Evolutionary conservation across 2,329 filamentous ascomycete species (phyloP), one percentile per base, ranked within the genome.

Genomic region (Raffaelea ambrosiae): DNA sequence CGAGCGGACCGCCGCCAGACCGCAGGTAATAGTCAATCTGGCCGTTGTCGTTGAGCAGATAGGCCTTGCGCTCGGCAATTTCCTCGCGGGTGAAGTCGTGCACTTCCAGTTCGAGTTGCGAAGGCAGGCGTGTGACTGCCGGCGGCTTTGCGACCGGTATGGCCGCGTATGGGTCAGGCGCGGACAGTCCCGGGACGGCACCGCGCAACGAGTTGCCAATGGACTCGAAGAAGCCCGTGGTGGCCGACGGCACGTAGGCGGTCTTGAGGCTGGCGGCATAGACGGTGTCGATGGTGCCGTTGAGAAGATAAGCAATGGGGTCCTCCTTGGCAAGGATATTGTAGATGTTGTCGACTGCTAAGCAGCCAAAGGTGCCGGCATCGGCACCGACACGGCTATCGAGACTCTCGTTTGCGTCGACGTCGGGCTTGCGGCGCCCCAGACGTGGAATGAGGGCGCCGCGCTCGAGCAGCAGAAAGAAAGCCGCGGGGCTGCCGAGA

Each of bases 261-360:
- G 77, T 76, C 64, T 84, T 89, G 40, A 98, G 73, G 44, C 81
- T 81, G 8, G 81, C 73, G 0, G 90, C 84, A 57, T 95, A 95
- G 20, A 75, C 72, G 4, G 81, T 78, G 62, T 98, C 93, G 39
- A 97, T 83, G 3, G 90, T 84, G 20, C 90, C 88, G 58, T 96
- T 98, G 49, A 97, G 78, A 16, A 91, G 77, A 63, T 96, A 97
- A 1, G 90, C 88, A 48, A 98, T 94, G 2, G 93, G 77, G 57
- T 81, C 79, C 56, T 81, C 76, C 52, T 73, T 74, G 36, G 78
- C 70, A 61, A 97, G 79, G 53, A 98, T 78, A 59, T 98, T 98
- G 72, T 97, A 98, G 48, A 98, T 77, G 62, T 97, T 98, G 67
- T 97, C 88, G 2, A 97, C 85, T 1, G 91, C 88, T 23, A 97